Percentiles rank a stretch among this genome's conserved stretches.
Evolutionary conservation across 768 basidiomycete species (phyloP).

Genomic region (Gymnopilus junonius): DNA sequence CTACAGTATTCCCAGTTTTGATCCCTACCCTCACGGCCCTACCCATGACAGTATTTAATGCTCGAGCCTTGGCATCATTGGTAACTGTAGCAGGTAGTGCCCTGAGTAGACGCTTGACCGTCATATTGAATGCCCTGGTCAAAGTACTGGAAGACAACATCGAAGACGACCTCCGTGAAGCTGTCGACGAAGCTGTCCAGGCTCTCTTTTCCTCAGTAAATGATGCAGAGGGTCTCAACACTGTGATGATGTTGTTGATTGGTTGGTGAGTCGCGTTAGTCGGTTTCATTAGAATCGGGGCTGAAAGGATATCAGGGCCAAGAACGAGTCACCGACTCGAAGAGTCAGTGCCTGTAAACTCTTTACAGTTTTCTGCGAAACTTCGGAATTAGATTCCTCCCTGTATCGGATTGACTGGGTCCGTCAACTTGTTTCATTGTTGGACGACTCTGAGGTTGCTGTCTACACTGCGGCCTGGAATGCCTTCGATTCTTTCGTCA

Average conservation of each 20-base stretch:
- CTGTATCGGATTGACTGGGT: slow-evolving; percentile 95
- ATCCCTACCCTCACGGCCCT: slow-evolving; percentile 90
- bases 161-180: slow-evolving; percentile 71
- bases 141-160: slow-evolving; percentile 71
- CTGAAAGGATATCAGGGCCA: slow-evolving; percentile 62
- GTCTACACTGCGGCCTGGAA: slow-evolving; percentile 85
- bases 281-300: not conserved
- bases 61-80: slow-evolving; percentile 85
- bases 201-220: slow-evolving; percentile 79
- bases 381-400: slow-evolving; percentile 78
- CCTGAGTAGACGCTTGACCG: slow-evolving; percentile 79
- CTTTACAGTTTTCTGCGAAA: slow-evolving; percentile 84
- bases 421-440: slow-evolving; percentile 79
- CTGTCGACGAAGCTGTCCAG: slow-evolving; percentile 75
- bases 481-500: slow-evolving; percentile 87
- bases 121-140: slow-evolving; percentile 80
- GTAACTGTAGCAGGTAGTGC: slow-evolving; percentile 95
- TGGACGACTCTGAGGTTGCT: slow-evolving; percentile 76
- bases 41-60: slow-evolving; percentile 96
- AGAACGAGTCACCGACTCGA: slow-evolving; percentile 68
- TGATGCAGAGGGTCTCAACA: slow-evolving; percentile 89
- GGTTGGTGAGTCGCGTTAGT: slow-evolving; percentile 68
- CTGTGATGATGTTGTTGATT: slow-evolving; percentile 85
- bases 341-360: slow-evolving; percentile 81
- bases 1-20: slow-evolving; percentile 95